These are phyloP conservation scores for Claviceps arundinis DNA, from an alignment of 2,329 filamentous ascomycete genomes.

Conservation along the genomic window DNA sequence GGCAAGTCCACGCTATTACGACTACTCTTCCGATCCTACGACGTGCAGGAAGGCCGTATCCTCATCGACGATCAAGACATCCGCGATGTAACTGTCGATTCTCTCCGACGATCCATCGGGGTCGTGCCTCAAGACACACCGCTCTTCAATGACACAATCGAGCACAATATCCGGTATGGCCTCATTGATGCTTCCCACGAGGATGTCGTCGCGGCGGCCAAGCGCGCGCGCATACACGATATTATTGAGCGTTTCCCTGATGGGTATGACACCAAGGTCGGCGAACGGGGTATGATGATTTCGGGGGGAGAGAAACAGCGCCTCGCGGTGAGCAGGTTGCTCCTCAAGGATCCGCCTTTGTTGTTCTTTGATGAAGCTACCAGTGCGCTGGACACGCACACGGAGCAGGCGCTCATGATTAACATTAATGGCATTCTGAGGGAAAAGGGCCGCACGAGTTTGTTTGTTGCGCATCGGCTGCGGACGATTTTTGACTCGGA, in stretches of 20 bases:
- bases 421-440: conserved; percentile 89
- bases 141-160: conserved; percentile 91
- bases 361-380: conserved; percentile 95
- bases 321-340: conserved; percentile 66
- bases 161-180: conserved; percentile 91
- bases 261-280: conserved; percentile 84
- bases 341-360: conserved; percentile 80
- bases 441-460: conserved; percentile 78
- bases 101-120: conserved; percentile 72
- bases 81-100: conserved; percentile 67
- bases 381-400: conserved; percentile 83
- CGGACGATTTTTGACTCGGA: conserved; percentile 91
- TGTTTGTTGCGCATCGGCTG: conserved; percentile 87
- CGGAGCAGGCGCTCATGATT: conserved; percentile 75
- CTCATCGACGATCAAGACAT: conserved; percentile 90
- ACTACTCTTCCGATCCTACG: conserved; percentile 88
- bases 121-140: conserved; percentile 96
- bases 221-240: conserved; percentile 73
- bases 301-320: conserved; percentile 90
- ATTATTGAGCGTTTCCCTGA: conserved; percentile 68
- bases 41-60: conserved; percentile 73
- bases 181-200: conserved; percentile 63
- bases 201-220: conserved; percentile 62
- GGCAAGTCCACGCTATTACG: conserved; percentile 90
- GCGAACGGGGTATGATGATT: conserved; percentile 93